These are phyloP conservation scores for Geoglossum cookeanum DNA, from an alignment of 2,329 filamentous ascomycete species.

Conservation along the genomic window DNA sequence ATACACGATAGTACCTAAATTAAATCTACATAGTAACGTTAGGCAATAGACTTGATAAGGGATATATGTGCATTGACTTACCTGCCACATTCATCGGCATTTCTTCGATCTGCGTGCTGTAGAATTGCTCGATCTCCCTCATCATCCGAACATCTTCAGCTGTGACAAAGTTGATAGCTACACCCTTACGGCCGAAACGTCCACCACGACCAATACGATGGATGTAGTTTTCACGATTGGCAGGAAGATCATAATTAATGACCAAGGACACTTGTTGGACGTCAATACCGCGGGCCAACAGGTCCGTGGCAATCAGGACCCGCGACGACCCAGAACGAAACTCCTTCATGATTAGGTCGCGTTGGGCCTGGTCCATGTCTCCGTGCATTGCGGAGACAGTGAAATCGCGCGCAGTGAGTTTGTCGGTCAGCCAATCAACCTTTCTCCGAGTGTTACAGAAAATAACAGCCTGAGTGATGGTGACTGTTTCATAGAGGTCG, in stretches of 20 bases:
- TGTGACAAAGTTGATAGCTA: constrained; percentile 99
- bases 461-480: constrained; percentile 98
- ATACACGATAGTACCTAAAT: constrained; percentile 3
- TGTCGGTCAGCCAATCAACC: constrained; percentile 99
- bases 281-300: constrained; percentile 98
- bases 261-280: constrained; percentile 98
- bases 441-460: constrained; percentile 99
- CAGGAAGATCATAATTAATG: constrained; percentile 99
- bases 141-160: constrained; percentile 99
- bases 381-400: constrained; percentile 99
- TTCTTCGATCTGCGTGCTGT: constrained; percentile 99
- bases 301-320: constrained; percentile 95
- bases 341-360: constrained; percentile 99
- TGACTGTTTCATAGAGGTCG: constrained; percentile 97
- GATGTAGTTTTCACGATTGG: constrained; percentile 99
- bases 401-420: constrained; percentile 96
- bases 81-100: constrained; percentile 72
- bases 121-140: constrained; percentile 99
- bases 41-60: background rate
- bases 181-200: constrained; percentile 99
- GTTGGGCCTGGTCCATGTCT: constrained; percentile 95
- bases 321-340: constrained; percentile 97
- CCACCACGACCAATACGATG: constrained; percentile 98
- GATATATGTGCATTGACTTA: background rate
- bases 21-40: background rate